Base-by-base conservation (phyloP, 2,329 filamentous ascomycete genomes). In the Lasiodiplodia sp. region DNA sequence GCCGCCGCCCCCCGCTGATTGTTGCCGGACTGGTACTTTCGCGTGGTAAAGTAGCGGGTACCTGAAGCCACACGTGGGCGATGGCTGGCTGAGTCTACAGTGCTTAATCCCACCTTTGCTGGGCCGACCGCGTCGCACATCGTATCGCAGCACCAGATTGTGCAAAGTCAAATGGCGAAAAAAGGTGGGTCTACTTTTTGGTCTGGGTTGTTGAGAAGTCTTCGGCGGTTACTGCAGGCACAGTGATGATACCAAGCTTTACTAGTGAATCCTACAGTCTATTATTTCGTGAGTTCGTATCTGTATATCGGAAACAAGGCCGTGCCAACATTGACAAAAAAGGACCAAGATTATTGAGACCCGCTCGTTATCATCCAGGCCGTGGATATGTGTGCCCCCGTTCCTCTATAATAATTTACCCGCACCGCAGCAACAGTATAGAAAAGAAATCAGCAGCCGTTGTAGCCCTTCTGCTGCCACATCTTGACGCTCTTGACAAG, bases 401-500 rank as follows among this genome's bases (percentile, higher is more conserved):
- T n/a, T 7, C 40, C 40, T 7, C 28, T 28, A 28, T 28, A 28
- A 28, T 28, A 28, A 28, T 28, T 28, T 44, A 47, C 12, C 37
- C 2, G 18, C 23, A 11, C 18, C 16, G 38, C 18, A 47, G 28
- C 5, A 31, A 47, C 28, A 11, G 18, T 10, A 12, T 23, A 34
- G 23, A 38, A 34, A 21, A 11, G 5, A 34, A 44, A 60, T 37
- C 28, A 76, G 72, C 82, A 85, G 14, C 80, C 82, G 69, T 84
- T 84, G 72, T 81, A 82, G 18, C 82, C 83, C 71, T 80, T 74
- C 73, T 84, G 82, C 76, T 85, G 83, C 80, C 77, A 83, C 77
- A 85, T 84, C 71, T 87, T 83, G 25, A 95, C 91, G 71, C 86
- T 89, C 77, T 86, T 89, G 31, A 95, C 81, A 76, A 91, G 84